A percentile compares a stretch with the other conserved stretches of the same genome.
Evolutionary conservation across 1,139 yeast genomes (phyloP).

Genomic region (Petasospora fabianii): DNA sequence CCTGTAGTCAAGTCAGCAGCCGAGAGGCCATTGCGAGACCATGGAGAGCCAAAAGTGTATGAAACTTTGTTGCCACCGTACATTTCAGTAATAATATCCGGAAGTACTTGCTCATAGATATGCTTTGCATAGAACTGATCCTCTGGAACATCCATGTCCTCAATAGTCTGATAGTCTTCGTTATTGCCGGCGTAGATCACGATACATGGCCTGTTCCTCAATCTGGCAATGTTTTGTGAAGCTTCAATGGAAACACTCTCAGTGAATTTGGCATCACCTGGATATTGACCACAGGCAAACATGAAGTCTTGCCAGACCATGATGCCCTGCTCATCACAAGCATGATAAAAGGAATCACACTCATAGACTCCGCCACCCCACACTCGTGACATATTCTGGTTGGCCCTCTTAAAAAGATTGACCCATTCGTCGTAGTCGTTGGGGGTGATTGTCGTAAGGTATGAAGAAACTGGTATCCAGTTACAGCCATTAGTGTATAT

Average conservation of each 20-base stretch:
- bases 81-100: conserved; percentile 5
- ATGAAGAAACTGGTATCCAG: conserved; percentile 20
- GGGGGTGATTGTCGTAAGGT: conserved; percentile 10
- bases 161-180: conserved; percentile 18
- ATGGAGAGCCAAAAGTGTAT: conserved; percentile 21
- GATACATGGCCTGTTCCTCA: conserved; percentile 13
- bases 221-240: conserved; percentile 12
- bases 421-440: conserved; percentile 17
- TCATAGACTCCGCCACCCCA: conserved; percentile 24
- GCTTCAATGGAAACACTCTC: conserved; percentile 14
- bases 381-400: conserved; percentile 20
- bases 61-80: conserved; percentile 8
- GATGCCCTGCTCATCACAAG: conserved; percentile 20
- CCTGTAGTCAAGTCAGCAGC: conserved; percentile 17
- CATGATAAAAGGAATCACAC: conserved; percentile 13
- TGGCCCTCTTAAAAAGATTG: conserved; percentile 4
- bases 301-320: conserved; percentile 30
- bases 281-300: conserved; percentile 23
- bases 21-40: conserved; percentile 8
- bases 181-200: conserved; percentile 21
- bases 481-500: conserved; percentile 18
- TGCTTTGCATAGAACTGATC: conserved; percentile 17
- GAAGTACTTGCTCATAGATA: conserved; percentile 16
- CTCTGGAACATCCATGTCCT: conserved; percentile 13
- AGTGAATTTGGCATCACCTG: conserved; percentile 15